phyloP scores from a whole-genome alignment of 2,329 filamentous ascomycete species.

The Colletotrichum zoysiae region DNA sequence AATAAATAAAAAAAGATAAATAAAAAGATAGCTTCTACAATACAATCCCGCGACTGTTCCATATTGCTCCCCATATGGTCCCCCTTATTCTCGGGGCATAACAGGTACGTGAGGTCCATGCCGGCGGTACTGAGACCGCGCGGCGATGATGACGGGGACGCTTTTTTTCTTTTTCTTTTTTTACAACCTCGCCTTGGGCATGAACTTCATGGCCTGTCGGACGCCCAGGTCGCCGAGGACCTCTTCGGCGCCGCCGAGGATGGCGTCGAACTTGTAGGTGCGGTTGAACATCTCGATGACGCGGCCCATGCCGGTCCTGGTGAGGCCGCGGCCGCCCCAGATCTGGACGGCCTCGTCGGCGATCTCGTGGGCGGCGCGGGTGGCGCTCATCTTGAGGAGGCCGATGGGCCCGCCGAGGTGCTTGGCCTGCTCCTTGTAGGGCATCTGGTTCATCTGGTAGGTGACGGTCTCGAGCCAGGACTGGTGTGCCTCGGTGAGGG shows the following conservation, averaged over 20 bases:
- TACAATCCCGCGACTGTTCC: background rate
- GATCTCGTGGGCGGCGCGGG: conserved; percentile 83
- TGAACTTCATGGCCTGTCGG: conserved; percentile 84
- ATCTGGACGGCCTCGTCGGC: conserved; percentile 89
- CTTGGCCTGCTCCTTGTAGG: conserved; percentile 80
- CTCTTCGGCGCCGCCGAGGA: conserved; percentile 86
- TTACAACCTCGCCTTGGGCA: conserved; percentile 87
- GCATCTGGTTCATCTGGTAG: conserved; percentile 90
- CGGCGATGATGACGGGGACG: background rate
- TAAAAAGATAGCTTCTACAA: background rate
- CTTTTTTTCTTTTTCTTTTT: too few relatives aligned
- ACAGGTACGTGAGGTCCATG: background rate
- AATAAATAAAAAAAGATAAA: background rate
- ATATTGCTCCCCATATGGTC: background rate
- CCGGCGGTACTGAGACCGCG: background rate
- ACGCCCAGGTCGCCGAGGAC: conserved; percentile 85
- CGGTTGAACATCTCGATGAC: conserved; percentile 88
- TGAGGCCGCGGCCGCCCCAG: conserved; percentile 85
- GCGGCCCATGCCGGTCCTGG: conserved; percentile 85
- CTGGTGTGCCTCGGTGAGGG: conserved; percentile 84
- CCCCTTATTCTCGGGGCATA: background rate
- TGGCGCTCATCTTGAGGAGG: conserved; percentile 83
- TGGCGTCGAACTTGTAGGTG: conserved; percentile 85
- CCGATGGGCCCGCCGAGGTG: conserved; percentile 85
- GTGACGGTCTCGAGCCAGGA: conserved; percentile 88